A percentile compares a stretch with the other conserved stretches of the same genome.
These are phyloP conservation scores for Aegilops longissima DNA, from an alignment of 176 grass and related monocot genomes.

Conservation along the genomic window DNA sequence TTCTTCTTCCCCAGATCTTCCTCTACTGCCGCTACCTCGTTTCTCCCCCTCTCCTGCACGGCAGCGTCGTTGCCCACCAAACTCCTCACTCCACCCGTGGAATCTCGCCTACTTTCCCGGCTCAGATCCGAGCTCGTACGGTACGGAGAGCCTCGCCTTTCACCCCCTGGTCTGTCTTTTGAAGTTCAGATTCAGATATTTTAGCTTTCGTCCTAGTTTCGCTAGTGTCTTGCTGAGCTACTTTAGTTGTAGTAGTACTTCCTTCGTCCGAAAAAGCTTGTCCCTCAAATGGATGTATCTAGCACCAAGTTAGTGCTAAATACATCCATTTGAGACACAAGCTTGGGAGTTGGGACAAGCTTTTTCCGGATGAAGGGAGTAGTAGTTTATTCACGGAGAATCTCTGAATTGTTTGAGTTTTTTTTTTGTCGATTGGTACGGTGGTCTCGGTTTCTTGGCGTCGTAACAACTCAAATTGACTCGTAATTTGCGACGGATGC, in stretches of 20 bases:
- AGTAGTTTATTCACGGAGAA: background rate
- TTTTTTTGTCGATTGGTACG: background rate
- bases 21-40: background rate
- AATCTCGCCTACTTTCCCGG: background rate
- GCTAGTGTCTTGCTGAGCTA: background rate
- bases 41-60: background rate
- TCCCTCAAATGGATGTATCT: too few species aligned
- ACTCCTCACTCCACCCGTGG: background rate
- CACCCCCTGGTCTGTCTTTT: background rate
- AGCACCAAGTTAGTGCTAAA: too few species aligned
- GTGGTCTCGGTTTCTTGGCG: background rate
- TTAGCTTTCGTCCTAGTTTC: background rate
- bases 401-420: background rate
- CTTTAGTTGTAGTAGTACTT: background rate
- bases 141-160: background rate
- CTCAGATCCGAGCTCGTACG: slow-evolving; percentile 1
- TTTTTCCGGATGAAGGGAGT: too few species aligned
- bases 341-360: too few species aligned
- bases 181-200: slow-evolving; percentile 10
- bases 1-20: background rate
- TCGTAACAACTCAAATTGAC: background rate
- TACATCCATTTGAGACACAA: too few species aligned
- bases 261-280: too few species aligned
- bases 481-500: background rate
- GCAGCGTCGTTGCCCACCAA: background rate